Conservation (phyloP, 2,329 filamentous ascomycete species). For the Didymella pinodella region DNA sequence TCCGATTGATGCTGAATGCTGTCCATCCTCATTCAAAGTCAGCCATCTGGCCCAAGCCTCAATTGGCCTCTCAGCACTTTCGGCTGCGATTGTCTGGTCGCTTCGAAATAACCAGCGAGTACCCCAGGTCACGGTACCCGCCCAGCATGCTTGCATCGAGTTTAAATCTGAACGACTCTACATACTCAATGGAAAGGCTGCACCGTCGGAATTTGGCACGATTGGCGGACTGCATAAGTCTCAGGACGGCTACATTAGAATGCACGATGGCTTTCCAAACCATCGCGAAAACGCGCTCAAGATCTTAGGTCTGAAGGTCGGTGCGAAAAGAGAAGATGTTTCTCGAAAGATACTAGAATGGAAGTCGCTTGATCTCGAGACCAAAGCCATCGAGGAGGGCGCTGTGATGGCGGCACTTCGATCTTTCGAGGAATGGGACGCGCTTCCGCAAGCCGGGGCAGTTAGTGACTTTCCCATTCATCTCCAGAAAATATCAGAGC, state of each 20-base stretch:
- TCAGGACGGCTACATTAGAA: conserved; percentile 61
- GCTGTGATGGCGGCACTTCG: conserved; percentile 61
- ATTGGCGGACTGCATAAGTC: conserved; percentile 63
- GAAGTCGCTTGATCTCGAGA: conserved; percentile 60
- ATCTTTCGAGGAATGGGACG: conserved; percentile 62
- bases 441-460: conserved; percentile 56
- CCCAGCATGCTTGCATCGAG: conserved; percentile 59
- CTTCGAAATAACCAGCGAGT: conserved; percentile 39
- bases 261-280: conserved; percentile 64
- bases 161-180: conserved; percentile 64
- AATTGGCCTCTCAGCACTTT: conserved; percentile 61
- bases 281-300: conserved; percentile 57
- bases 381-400: conserved; percentile 50
- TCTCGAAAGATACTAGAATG: conserved; percentile 51
- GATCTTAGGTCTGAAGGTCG: conserved; percentile 53
- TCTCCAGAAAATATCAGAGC: conserved; percentile 48
- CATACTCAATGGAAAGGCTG: conserved; percentile 51
- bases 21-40: conserved; percentile 64
- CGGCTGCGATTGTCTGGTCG: conserved; percentile 58
- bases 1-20: conserved; percentile 35
- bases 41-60: conserved; percentile 61
- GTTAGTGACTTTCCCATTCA: conserved; percentile 58
- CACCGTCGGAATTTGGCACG: conserved; percentile 49
- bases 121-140: conserved; percentile 54
- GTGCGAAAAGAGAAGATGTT: conserved; percentile 52